A percentile compares a stretch with the other conserved stretches of the same genome.
Conservation (phyloP, 2,329 filamentous ascomycete genomes). For the Penicillium sp. region DNA sequence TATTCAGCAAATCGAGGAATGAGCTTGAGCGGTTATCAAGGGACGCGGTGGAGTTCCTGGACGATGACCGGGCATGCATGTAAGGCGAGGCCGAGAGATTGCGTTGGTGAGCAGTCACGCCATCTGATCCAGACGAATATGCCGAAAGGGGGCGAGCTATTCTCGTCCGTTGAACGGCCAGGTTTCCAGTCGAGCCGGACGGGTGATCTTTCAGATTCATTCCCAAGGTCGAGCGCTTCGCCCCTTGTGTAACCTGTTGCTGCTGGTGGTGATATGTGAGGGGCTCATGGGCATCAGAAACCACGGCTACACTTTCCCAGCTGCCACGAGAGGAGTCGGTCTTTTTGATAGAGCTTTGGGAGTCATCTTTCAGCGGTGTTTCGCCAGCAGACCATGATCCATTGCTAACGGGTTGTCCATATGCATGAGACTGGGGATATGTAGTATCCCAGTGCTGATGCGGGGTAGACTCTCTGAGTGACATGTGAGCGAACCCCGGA, state of each 20-base stretch:
- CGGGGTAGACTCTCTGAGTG: slow-evolving; percentile 24
- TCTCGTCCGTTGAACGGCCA: slow-evolving; percentile 53
- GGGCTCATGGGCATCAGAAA: slow-evolving; percentile 44
- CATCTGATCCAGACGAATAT: slow-evolving; percentile 72
- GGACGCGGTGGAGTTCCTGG: slow-evolving; percentile 52
- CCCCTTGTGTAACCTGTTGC: slow-evolving; percentile 32
- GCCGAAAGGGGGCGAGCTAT: slow-evolving; percentile 70
- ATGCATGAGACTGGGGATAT: slow-evolving; percentile 22
- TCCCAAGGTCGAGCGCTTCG: slow-evolving; percentile 22
- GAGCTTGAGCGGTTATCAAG: slow-evolving; percentile 60
- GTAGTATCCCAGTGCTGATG: slow-evolving; percentile 18
- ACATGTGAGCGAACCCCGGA: slow-evolving; percentile 27
- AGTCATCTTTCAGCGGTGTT: slow-evolving; percentile 25
- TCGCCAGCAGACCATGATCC: slow-evolving; percentile 38
- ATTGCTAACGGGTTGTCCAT: slow-evolving; percentile 34
- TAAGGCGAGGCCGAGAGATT: slow-evolving; percentile 54
- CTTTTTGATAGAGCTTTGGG: slow-evolving; percentile 17
- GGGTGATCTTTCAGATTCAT: slow-evolving; percentile 48
- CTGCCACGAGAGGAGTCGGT: slow-evolving; percentile 37
- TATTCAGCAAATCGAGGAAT: slow-evolving; percentile 62
- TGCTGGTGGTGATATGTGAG: slow-evolving; percentile 54
- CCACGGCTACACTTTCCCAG: slow-evolving; percentile 34
- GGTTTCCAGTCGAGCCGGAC: slow-evolving; percentile 58
- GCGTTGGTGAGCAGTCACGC: slow-evolving; percentile 60
- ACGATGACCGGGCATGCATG: slow-evolving; percentile 50